A percentile compares a stretch with the other conserved stretches of the same genome.
Evolutionary conservation across 2,329 filamentous ascomycete species (phyloP).

Genomic region (Phialocephala subalpina): DNA sequence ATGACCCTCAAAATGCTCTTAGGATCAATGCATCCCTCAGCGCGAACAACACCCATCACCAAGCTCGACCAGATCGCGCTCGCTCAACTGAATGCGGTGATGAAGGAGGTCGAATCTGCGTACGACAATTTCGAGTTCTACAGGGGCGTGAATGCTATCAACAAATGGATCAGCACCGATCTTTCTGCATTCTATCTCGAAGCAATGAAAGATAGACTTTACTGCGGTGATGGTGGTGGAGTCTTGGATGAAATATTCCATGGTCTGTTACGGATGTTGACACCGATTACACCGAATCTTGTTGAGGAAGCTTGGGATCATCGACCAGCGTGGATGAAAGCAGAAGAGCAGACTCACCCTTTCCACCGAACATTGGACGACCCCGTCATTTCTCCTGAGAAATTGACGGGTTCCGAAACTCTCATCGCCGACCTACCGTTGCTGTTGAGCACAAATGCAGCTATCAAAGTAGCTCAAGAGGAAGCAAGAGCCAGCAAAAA

Average conservation of each 20-base stretch:
- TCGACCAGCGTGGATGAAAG: constrained; percentile 69
- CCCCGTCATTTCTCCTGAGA: constrained; percentile 27
- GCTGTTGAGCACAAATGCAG: constrained; percentile 55
- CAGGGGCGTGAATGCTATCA: constrained; percentile 76
- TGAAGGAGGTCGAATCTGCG: constrained; percentile 68
- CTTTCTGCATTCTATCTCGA: constrained; percentile 96
- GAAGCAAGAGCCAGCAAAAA: constrained; percentile 73
- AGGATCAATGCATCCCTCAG: constrained; percentile 67
- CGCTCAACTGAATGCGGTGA: constrained; percentile 73
- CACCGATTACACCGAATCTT: constrained; percentile 81
- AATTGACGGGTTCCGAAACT: background rate
- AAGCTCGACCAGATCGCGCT: constrained; percentile 79
- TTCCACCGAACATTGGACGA: constrained; percentile 46
- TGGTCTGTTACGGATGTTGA: constrained; percentile 79
- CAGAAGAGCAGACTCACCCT: constrained; percentile 49
- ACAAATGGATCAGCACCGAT: constrained; percentile 82
- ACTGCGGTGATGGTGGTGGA: constrained; percentile 78
- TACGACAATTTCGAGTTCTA: constrained; percentile 83
- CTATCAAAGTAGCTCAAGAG: constrained; percentile 81
- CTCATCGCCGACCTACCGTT: constrained; percentile 34
- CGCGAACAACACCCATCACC: constrained; percentile 58
- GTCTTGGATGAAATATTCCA: constrained; percentile 72
- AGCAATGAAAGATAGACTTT: constrained; percentile 88
- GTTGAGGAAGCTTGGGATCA: constrained; percentile 91
- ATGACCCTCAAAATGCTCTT: constrained; percentile 91